These are phyloP conservation scores for Xerocomus brunneocitrinus DNA, from an alignment of 768 basidiomycete species.

Conservation along the genomic window DNA sequence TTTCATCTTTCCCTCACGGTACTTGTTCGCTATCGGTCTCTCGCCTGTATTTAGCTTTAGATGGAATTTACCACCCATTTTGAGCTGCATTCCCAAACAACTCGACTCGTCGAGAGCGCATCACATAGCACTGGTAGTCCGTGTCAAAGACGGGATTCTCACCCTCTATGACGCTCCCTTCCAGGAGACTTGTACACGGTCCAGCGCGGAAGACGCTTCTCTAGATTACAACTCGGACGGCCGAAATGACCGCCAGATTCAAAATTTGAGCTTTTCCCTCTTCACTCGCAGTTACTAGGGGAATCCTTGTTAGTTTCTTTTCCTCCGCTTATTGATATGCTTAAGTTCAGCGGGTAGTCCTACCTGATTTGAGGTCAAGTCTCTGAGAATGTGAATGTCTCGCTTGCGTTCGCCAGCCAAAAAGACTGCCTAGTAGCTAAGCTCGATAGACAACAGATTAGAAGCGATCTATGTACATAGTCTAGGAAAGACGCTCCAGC, in stretches of 20 bases:
- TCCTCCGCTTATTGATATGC: conserved; percentile 89
- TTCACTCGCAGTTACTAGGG: conserved; percentile 87
- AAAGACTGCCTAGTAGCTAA: background rate
- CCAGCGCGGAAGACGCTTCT: conserved; percentile 69
- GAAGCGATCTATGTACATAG: background rate
- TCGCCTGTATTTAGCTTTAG: conserved; percentile 81
- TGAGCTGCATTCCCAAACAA: conserved; percentile 85
- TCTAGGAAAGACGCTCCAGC: conserved; percentile 4
- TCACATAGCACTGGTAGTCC: conserved; percentile 60
- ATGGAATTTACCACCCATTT: conserved; percentile 79
- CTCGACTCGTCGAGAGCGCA: conserved; percentile 75
- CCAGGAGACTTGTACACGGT: conserved; percentile 76
- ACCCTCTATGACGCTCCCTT: conserved; percentile 78
- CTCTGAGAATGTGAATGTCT: too few species aligned
- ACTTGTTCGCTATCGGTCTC: conserved; percentile 83
- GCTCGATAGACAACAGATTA: background rate
- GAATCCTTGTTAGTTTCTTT: conserved; percentile 91
- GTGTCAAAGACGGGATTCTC: conserved; percentile 63
- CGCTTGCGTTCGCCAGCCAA: background rate
- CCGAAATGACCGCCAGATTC: conserved; percentile 61
- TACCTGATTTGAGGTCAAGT: conserved; percentile 76
- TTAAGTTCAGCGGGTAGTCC: conserved; percentile 85
- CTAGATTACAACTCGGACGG: conserved; percentile 73
- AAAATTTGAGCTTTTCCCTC: conserved; percentile 81
- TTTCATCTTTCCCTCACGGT: conserved; percentile 82